Conservation (phyloP, 176 grass and related monocot genomes). For the Bolboschoenus planiculmis region DNA sequence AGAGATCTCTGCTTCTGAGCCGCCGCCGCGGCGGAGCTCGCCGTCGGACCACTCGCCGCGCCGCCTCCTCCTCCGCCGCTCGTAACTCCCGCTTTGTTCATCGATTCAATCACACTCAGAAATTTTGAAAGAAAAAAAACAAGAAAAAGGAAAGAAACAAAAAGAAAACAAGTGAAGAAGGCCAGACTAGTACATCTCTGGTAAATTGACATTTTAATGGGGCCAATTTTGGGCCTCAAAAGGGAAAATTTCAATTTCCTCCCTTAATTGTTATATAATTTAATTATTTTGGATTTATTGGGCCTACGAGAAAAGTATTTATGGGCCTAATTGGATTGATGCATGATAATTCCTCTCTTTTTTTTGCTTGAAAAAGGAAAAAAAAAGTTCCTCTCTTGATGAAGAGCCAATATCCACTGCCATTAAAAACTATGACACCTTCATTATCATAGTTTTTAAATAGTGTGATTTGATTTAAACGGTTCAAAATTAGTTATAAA, state of each 20-base stretch:
- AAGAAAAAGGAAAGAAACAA: not conserved
- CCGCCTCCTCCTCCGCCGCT: conserved; percentile 26
- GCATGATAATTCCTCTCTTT: not conserved
- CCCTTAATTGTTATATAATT: too few relatives aligned
- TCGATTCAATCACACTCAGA: not conserved
- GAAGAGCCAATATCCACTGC: too few relatives aligned
- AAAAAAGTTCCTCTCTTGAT: not conserved
- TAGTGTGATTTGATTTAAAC: too few relatives aligned
- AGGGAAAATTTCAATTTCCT: too few relatives aligned
- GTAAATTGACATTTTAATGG: too few relatives aligned
- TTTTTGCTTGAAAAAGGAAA: too few relatives aligned
- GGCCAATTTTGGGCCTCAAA: too few relatives aligned
- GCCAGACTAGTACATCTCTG: too few relatives aligned
- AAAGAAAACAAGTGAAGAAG: too few relatives aligned
- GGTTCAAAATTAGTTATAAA: too few relatives aligned
- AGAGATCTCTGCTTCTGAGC: conserved; percentile 79
- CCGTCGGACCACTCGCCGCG: conserved; percentile 51
- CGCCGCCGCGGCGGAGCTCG: conserved; percentile 40
- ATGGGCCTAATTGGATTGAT: not conserved
- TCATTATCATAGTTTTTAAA: too few relatives aligned
- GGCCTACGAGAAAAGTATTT: not conserved
- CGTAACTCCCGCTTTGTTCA: conserved; percentile 10
- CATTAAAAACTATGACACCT: too few relatives aligned
- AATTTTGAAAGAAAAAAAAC: not conserved
- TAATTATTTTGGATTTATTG: not conserved